A percentile compares a stretch with the other conserved stretches of the same genome.
Conservation (phyloP, 192 early-diverging fungal genomes). For the Linnemannia schmuckeri region DNA sequence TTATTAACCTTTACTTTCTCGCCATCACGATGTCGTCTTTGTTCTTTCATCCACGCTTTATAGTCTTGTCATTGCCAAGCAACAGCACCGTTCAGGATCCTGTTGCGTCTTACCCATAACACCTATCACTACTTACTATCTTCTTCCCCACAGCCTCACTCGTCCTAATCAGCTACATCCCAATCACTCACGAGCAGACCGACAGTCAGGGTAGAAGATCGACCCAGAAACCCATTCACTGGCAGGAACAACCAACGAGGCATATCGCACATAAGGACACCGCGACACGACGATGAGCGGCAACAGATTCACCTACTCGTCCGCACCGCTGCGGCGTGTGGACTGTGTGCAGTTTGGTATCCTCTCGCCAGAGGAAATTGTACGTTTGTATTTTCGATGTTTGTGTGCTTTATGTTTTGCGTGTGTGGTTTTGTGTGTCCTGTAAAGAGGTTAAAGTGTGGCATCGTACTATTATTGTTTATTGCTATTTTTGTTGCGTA, state of each 20-base stretch:
- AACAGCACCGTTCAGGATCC: not conserved
- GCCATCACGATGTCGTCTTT: not conserved
- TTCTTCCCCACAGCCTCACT: not conserved
- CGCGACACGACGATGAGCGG: slow-evolving; percentile 60
- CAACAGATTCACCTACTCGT: slow-evolving; percentile 78
- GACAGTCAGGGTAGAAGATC: slow-evolving; percentile 3
- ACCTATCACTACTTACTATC: not conserved
- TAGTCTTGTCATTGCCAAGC: not conserved
- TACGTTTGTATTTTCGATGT: slow-evolving; percentile 64
- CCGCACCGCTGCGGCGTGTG: slow-evolving; percentile 87
- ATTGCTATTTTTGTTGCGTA: not conserved
- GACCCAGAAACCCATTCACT: not conserved
- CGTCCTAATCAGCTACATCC: not conserved
- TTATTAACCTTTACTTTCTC: not conserved
- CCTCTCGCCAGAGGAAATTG: slow-evolving; percentile 96
- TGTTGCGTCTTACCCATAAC: too few species aligned
- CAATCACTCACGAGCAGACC: not conserved
- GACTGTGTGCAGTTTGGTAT: slow-evolving; percentile 80
- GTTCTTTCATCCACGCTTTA: not conserved
- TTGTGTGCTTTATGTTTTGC: not conserved
- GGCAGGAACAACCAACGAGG: not conserved
- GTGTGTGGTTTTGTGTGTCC: not conserved
- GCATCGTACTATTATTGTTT: not conserved
- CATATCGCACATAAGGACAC: not conserved
- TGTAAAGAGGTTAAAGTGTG: not conserved